A percentile compares a stretch with the other conserved stretches of the same genome.
phyloP scores from a whole-genome alignment of 441 rosid species.

The Adansonia grandidieri region DNA sequence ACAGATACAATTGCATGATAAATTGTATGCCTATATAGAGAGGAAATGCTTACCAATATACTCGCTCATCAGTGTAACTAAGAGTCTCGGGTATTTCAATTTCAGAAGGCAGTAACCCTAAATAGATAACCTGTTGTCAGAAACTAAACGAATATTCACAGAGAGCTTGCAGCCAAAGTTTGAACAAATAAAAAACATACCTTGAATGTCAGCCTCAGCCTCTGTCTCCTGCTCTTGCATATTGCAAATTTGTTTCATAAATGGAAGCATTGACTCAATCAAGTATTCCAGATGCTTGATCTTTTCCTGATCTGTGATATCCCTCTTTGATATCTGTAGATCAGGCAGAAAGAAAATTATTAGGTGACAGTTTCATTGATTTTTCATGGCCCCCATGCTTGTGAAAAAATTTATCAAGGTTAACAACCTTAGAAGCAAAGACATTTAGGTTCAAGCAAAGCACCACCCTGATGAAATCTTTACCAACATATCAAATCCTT shows the following conservation, averaged over 20 bases:
- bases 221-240: conserved; percentile 58
- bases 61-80: conserved; percentile 70
- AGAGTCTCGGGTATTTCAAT: conserved; percentile 50
- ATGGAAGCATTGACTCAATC: conserved; percentile 65
- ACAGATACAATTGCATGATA: conserved; percentile 10
- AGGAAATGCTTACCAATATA: conserved; percentile 66
- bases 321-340: conserved; percentile 61
- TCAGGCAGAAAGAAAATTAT: conserved; percentile 22
- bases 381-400: not conserved
- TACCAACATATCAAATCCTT: not conserved
- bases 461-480: not conserved
- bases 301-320: conserved; percentile 48
- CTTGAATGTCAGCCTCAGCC: conserved; percentile 64
- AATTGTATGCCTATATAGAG: not conserved
- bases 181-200: conserved; percentile 35
- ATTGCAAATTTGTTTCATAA: conserved; percentile 51
- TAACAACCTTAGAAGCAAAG: not conserved
- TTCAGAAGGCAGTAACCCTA: conserved; percentile 42
- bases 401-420: not conserved
- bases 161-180: conserved; percentile 16
- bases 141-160: conserved; percentile 11
- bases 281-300: conserved; percentile 54
- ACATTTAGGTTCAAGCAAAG: not conserved
- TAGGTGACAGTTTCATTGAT: not conserved
- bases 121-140: conserved; percentile 28